Evolutionary conservation across 306 rosid species (phyloP), one percentile per base, ranked within the genome.

Genomic region (Dicorynia guianensis): DNA sequence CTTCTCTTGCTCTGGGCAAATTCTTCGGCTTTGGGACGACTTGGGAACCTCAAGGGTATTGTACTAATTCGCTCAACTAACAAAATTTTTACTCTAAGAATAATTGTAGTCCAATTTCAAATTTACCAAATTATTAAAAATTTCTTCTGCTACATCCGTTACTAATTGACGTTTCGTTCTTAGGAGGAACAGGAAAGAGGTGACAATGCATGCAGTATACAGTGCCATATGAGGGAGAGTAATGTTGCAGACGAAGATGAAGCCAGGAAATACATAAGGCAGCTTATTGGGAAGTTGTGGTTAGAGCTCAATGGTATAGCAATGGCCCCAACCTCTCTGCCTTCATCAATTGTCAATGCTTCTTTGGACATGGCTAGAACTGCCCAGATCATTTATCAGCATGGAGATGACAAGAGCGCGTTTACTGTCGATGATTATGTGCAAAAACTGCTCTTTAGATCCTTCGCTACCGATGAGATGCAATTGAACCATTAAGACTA

Each of bases 21-120:
- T 85, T 61, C 89, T 85, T 54, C 72, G 89, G 8, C 64, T 81
- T 15, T 85, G 86, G 89, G 86, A 85, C 3, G 89, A 85, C 35
- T 71, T 85, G 30, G 89, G 89, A 71, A 85, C 89, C 14, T 85
- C 89, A 71, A 71, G 15, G 66, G 84, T 81, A 84, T 11, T 3
- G 38, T 14, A 11, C 4, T 15, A 50, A 52, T 5, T 9, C 34
- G 2, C 49, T 25, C 30, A 2, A 25, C 30, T 25, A 25, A 25
- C 30, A 25, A 25, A 25, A 25, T 25, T 25, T 25, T 25, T 25
- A 25, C 30, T 25, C 1, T 25, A 1, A 25, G 30, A 25, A 25
- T 25, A 25, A 25, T 25, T 25, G 30, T 25, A 25, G 30, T 25
- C 30, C 30, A 1, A 25, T 25, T 25, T 25, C 30, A 25, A 25